Percentiles rank a stretch among this genome's conserved stretches.
These are phyloP conservation scores for Fusarium aywerte DNA, from an alignment of 2,329 filamentous ascomycete genomes.

Conservation along the genomic window DNA sequence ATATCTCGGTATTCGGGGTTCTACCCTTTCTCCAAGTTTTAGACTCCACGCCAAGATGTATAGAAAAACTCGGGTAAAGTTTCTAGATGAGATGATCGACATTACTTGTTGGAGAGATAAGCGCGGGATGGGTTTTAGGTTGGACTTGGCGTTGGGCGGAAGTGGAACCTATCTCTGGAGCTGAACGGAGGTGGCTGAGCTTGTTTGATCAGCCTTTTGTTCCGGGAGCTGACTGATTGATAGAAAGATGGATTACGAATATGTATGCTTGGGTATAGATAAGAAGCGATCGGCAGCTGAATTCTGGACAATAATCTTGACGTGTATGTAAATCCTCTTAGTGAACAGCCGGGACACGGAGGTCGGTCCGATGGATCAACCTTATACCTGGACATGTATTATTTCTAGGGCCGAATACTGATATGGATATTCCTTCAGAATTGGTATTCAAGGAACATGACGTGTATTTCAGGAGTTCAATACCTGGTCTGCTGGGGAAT, in stretches of 20 bases:
- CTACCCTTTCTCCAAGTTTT: neutral
- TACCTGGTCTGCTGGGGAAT: no score
- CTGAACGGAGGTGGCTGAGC: neutral
- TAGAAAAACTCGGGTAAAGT: slow-evolving; percentile 1
- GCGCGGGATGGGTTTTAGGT: neutral
- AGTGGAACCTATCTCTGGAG: neutral
- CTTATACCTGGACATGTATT: neutral
- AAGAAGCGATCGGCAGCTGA: neutral
- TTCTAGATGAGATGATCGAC: neutral
- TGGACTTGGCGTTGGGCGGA: neutral
- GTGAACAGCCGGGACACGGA: neutral
- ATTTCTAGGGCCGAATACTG: neutral
- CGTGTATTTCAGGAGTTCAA: no score
- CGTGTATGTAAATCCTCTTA: neutral
- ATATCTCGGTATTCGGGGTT: neutral
- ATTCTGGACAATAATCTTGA: no score
- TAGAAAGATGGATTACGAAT: neutral
- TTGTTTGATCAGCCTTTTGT: neutral
- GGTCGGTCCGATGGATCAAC: neutral
- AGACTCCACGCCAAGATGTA: neutral
- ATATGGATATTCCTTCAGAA: neutral
- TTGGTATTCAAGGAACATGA: neutral
- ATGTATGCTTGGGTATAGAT: neutral
- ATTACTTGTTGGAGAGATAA: neutral
- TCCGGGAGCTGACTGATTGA: neutral